Percentiles rank a stretch among this genome's conserved stretches.
These are phyloP conservation scores for Fistulinella cinereoalba DNA, from an alignment of 1,284 basidiomycete species.

Conservation along the genomic window DNA sequence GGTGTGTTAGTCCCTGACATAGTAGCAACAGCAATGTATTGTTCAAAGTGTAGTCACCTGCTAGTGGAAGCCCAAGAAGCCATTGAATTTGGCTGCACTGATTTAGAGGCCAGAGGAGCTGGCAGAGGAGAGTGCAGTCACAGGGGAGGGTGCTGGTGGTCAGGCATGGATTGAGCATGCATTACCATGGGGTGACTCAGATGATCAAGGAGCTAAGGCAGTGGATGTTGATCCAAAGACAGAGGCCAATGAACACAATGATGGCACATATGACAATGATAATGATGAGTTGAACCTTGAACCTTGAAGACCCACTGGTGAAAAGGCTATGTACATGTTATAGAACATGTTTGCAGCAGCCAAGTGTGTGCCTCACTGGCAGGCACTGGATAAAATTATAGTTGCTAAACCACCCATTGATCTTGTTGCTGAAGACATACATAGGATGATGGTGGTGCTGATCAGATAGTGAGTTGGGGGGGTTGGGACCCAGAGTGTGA, in stretches of 20 bases:
- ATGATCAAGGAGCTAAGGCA: constrained; percentile 28
- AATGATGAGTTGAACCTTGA: no score
- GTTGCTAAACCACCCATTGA: constrained; percentile 62
- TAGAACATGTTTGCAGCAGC: constrained; percentile 69
- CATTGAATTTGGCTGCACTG: constrained; percentile 66
- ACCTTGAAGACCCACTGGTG: constrained; percentile 51
- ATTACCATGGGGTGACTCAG: constrained; percentile 18
- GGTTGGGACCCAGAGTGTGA: no score
- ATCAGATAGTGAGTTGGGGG: not conserved
- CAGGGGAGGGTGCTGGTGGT: constrained; percentile 16
- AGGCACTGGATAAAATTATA: constrained; percentile 66
- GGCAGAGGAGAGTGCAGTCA: constrained; percentile 49
- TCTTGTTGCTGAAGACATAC: constrained; percentile 62
- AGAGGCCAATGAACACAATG: not conserved
- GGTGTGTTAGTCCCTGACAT: no score
- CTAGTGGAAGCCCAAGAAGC: no score
- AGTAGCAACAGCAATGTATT: no score
- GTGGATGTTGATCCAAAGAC: constrained; percentile 18
- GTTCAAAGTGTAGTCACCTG: constrained; percentile 43
- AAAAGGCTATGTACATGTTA: constrained; percentile 60
- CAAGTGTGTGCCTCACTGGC: constrained; percentile 71
- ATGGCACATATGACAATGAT: constrained; percentile 20
- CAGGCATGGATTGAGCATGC: constrained; percentile 34
- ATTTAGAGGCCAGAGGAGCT: constrained; percentile 62
- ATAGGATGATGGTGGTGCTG: constrained; percentile 37